Percentiles rank a stretch among this genome's conserved stretches.
These are phyloP conservation scores for Aspergillus aculeatinus DNA, from an alignment of 2,329 filamentous ascomycete genomes.

Conservation along the genomic window DNA sequence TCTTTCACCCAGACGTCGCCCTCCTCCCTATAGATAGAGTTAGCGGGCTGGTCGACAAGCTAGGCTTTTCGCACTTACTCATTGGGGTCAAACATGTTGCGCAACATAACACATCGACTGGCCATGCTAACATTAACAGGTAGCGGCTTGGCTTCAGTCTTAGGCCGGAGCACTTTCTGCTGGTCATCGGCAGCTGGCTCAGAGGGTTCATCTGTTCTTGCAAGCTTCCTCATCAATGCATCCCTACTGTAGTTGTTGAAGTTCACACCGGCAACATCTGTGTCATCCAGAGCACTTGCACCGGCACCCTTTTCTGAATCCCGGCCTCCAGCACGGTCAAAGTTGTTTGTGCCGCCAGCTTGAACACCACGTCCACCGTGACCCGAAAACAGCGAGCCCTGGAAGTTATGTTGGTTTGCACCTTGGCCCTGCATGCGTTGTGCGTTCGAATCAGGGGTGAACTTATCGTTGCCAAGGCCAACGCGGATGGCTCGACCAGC, in stretches of 20 bases:
- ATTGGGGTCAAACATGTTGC: conserved; percentile 91
- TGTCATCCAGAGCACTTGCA: conserved; percentile 93
- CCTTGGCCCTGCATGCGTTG: conserved; percentile 85
- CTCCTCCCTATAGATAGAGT: conserved; percentile 65
- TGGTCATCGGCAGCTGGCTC: conserved; percentile 61
- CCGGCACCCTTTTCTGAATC: conserved; percentile 86
- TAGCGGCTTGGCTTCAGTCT: conserved; percentile 73
- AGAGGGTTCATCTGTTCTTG: conserved; percentile 82
- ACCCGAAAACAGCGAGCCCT: conserved; percentile 89
- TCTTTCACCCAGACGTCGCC: conserved; percentile 88
- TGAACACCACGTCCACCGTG: conserved; percentile 83
- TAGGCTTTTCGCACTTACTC: conserved; percentile 63
- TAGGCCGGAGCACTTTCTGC: conserved; percentile 72
- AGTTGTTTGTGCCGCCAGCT: conserved; percentile 70
- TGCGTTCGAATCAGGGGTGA: conserved; percentile 93
- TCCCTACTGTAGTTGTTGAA: conserved; percentile 99
- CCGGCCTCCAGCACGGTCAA: conserved; percentile 85
- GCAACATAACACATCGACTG: conserved; percentile 87
- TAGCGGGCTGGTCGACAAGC: conserved; percentile 26
- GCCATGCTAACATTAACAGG: conserved; percentile 88
- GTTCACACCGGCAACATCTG: conserved; percentile 95
- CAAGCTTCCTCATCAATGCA: conserved; percentile 97
- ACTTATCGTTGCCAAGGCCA: conserved; percentile 99
- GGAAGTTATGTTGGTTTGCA: conserved; percentile 65
- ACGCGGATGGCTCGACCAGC: conserved; percentile 96